Evolutionary conservation across 495 filamentous ascomycete genomes (phyloP).

Genomic region (Penicillium paxilli): DNA sequence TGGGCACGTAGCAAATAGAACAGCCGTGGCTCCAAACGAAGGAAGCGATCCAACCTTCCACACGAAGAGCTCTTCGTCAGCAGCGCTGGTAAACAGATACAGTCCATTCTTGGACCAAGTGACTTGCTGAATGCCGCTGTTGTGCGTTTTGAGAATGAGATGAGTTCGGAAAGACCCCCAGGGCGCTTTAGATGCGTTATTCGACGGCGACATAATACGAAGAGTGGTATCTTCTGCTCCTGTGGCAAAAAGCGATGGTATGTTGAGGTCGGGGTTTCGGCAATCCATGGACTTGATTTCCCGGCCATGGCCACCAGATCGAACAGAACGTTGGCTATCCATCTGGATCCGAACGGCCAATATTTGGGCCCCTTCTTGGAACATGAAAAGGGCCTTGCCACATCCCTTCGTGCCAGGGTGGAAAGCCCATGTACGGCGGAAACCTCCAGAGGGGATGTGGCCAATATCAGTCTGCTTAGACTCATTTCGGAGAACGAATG

Average conservation of each 20-base stretch:
- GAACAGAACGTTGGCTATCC: slow-evolving; percentile 54
- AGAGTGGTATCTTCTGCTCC: slow-evolving; percentile 89
- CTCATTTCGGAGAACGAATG: slow-evolving; percentile 80
- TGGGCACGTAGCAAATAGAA: slow-evolving; percentile 62
- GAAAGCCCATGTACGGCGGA: slow-evolving; percentile 69
- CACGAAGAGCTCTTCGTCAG: slow-evolving; percentile 83
- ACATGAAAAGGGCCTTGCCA: slow-evolving; percentile 46
- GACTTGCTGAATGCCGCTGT: slow-evolving; percentile 79
- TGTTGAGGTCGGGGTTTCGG: slow-evolving; percentile 19
- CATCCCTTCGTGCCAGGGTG: slow-evolving; percentile 30
- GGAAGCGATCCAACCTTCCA: slow-evolving; percentile 67
- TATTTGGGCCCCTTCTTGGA: slow-evolving; percentile 47
- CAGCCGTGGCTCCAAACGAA: slow-evolving; percentile 54
- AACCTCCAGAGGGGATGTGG: slow-evolving; percentile 76
- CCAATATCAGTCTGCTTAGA: slow-evolving; percentile 63
- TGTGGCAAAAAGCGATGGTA: slow-evolving; percentile 60
- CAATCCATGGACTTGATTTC: slow-evolving; percentile 82
- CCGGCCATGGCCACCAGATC: slow-evolving; percentile 75
- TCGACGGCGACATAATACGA: slow-evolving; percentile 49
- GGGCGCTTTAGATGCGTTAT: slow-evolving; percentile 15
- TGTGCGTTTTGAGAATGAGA: slow-evolving; percentile 70
- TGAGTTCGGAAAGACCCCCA: slow-evolving; percentile 51
- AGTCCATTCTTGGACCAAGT: slow-evolving; percentile 64
- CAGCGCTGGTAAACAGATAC: slow-evolving; percentile 81
- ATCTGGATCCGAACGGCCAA: slow-evolving; percentile 48